phyloP scores from a whole-genome alignment of 2,329 filamentous ascomycete species.

The Alternaria hordeiaustralica region DNA sequence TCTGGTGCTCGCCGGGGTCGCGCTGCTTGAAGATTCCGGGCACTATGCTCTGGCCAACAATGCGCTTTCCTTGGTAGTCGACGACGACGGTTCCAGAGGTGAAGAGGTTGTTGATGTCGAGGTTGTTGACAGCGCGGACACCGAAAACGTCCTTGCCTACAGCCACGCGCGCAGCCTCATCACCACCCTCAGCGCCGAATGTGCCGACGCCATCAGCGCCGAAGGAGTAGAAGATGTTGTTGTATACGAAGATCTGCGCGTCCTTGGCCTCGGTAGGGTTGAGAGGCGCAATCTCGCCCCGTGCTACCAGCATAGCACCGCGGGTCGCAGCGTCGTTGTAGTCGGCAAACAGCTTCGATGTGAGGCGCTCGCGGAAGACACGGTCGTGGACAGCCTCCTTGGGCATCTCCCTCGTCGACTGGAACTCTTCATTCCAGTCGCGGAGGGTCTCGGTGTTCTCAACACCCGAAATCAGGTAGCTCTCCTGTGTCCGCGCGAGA shows the following conservation, averaged over 20 bases:
- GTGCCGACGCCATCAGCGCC: slow-evolving; percentile 97
- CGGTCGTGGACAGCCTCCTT: slow-evolving; percentile 94
- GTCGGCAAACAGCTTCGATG: slow-evolving; percentile 95
- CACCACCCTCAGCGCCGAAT: slow-evolving; percentile 93
- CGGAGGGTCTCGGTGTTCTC: slow-evolving; percentile 94
- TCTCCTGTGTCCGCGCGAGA: slow-evolving; percentile 88
- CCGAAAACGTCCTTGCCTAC: slow-evolving; percentile 96
- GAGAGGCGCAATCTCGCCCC: slow-evolving; percentile 88
- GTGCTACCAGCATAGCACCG: slow-evolving; percentile 88
- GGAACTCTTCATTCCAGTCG: slow-evolving; percentile 99
- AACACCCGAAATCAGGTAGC: slow-evolving; percentile 84
- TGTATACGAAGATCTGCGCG: slow-evolving; percentile 98
- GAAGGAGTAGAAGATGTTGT: slow-evolving; percentile 99
- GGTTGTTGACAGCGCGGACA: slow-evolving; percentile 93
- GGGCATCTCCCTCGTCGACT: slow-evolving; percentile 92
- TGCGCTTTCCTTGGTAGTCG: slow-evolving; percentile 95
- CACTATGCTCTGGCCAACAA: slow-evolving; percentile 97
- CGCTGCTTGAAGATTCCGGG: slow-evolving; percentile 99
- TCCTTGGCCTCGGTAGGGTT: slow-evolving; percentile 93
- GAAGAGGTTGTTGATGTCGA: slow-evolving; percentile 93
- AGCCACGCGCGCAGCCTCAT: slow-evolving; percentile 93
- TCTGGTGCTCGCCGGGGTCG: slow-evolving; percentile 96
- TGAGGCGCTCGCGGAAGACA: slow-evolving; percentile 91
- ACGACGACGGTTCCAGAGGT: slow-evolving; percentile 96
- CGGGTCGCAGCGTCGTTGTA: slow-evolving; percentile 95